Percentiles rank a stretch among this genome's conserved stretches.
Conservation (phyloP, 179 eudicot genomes). For the Camellia oleifera region DNA sequence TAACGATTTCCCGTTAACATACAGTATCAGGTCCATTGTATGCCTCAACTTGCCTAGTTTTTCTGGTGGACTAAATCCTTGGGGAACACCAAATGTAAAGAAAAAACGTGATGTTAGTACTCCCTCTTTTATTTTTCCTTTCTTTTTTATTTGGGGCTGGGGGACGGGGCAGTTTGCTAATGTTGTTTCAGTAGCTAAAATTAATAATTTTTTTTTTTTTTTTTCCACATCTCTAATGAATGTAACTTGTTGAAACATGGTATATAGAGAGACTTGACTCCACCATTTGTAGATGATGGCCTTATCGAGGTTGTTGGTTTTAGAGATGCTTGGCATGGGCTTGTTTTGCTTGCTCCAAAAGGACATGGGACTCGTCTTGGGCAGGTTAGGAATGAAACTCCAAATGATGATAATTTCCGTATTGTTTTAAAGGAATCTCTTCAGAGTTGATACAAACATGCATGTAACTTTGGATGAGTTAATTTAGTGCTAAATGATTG, state of each 20-base stretch:
- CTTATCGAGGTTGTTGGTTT: constrained; percentile 90
- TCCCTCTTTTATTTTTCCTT: background rate
- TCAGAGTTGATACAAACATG: background rate
- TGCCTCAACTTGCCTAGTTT: constrained; percentile 99
- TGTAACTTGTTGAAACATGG: background rate
- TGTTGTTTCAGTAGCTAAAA: background rate
- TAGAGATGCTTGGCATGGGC: constrained; percentile 99
- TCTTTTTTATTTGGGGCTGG: background rate
- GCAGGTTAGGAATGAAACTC: constrained; percentile 49
- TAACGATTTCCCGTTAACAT: constrained; percentile 2
- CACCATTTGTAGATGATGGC: constrained; percentile 92
- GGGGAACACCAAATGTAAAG: constrained; percentile 80
- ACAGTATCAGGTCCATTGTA: constrained; percentile 91
- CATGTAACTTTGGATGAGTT: background rate
- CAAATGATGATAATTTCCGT: background rate
- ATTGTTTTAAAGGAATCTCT: background rate
- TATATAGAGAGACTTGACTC: constrained; percentile 72
- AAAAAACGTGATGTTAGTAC: constrained; percentile 59
- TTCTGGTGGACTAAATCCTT: constrained; percentile 96
- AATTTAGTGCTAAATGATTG: background rate
- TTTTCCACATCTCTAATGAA: background rate
- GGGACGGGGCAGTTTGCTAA: background rate
- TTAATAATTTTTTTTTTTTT: background rate
- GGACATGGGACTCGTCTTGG: constrained; percentile 99
- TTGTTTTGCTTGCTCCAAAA: constrained; percentile 77